Evolutionary conservation across 148 eudicot genomes (phyloP).

Genomic region (Tetragonia tetragonoides): DNA sequence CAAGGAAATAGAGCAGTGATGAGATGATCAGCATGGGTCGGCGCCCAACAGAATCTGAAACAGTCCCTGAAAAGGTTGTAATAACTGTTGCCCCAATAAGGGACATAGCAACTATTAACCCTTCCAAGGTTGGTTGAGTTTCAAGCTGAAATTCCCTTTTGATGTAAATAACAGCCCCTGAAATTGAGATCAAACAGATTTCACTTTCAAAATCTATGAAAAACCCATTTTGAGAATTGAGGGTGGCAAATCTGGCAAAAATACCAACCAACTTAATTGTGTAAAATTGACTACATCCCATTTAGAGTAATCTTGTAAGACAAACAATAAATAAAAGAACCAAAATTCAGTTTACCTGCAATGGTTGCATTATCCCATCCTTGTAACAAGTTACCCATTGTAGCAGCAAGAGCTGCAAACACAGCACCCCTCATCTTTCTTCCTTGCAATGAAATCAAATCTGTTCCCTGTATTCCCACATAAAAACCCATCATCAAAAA

Average conservation of each 20-base stretch:
- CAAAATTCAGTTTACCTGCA: slow-evolving; percentile 53
- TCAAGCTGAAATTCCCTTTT: slow-evolving; percentile 77
- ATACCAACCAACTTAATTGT: background rate
- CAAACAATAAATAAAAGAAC: slow-evolving; percentile 1
- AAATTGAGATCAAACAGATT: slow-evolving; percentile 17
- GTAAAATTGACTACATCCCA: background rate
- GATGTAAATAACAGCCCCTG: slow-evolving; percentile 86
- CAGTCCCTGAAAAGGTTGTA: slow-evolving; percentile 87
- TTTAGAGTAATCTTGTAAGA: background rate
- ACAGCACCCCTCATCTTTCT: slow-evolving; percentile 76
- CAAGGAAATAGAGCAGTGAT: slow-evolving; percentile 66
- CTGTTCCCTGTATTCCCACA: slow-evolving; percentile 14
- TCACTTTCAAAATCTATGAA: slow-evolving; percentile 1
- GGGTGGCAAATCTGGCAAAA: background rate
- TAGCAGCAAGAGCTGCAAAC: slow-evolving; percentile 79
- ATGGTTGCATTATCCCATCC: slow-evolving; percentile 99
- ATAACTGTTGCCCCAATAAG: slow-evolving; percentile 84
- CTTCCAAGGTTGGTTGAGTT: slow-evolving; percentile 74
- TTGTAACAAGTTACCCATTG: slow-evolving; percentile 94
- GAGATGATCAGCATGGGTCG: slow-evolving; percentile 86
- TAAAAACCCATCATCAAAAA: slow-evolving; percentile 11
- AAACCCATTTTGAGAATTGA: background rate
- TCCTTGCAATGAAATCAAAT: slow-evolving; percentile 9
- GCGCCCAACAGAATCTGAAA: slow-evolving; percentile 69
- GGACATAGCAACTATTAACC: slow-evolving; percentile 87